Base-by-base conservation (phyloP, 192 early-diverging fungal genomes). In the Dissophora ornata region DNA sequence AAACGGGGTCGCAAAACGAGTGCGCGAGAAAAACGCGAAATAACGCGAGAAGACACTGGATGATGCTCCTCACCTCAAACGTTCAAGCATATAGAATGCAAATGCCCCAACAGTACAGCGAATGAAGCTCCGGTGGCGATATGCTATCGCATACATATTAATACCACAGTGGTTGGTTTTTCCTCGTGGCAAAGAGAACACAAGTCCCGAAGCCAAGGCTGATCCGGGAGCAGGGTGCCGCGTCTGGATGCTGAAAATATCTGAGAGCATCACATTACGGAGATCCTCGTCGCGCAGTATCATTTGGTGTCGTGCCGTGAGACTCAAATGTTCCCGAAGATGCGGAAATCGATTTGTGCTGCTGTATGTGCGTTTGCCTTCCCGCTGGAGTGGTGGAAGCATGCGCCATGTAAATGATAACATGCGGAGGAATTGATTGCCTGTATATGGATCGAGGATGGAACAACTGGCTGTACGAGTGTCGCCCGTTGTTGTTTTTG, bases 21-120 rank as follows among this genome's bases (percentile, higher is more conserved):
- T n/a, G n/a, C n/a, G n/a, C n/a, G n/a, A n/a, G n/a, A n/a, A n/a
- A n/a, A n/a, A n/a, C n/a, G n/a, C n/a, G n/a, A n/a, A n/a, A n/a
- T n/a, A n/a, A n/a, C n/a, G n/a, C n/a, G n/a, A n/a, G n/a, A n/a
- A n/a, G n/a, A n/a, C n/a, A n/a, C n/a, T n/a, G n/a, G n/a, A n/a
- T n/a, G n/a, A n/a, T n/a, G n/a, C 9, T 11, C 4, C 33, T 47
- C 58, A 68, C 65, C 55, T 52, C 26, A 71, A 63, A 9, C 61
- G 45, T 53, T 71, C 69, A 5, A 71, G 49, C 60, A 71, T 71
- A 13, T 57, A 63, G 25, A 58, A 71, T 44, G 60, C 69, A 42
- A 71, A 71, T 42, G 57, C 69, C 22, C 26, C 69, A 6, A 71
- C 53, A 26, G 61, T 63, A 28, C 69, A 71, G 6, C 69, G 51